Percentiles rank a stretch among this genome's conserved stretches.
Evolutionary conservation across 148 eudicot genomes (phyloP).

Genomic region (Polygonum aviculare): DNA sequence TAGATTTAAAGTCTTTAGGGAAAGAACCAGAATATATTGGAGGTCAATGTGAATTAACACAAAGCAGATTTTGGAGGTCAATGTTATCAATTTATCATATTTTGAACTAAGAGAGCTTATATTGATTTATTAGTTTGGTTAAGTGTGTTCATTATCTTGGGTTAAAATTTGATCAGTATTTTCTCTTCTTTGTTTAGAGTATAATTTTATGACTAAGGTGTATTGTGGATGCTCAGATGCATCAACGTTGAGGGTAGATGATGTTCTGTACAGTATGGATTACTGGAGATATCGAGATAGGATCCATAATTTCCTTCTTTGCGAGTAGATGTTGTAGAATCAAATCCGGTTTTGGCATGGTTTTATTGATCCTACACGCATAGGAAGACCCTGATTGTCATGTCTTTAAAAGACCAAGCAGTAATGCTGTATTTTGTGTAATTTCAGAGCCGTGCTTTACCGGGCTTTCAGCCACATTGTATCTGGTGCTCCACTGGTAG

Average conservation of each 20-base stretch:
- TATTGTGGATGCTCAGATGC: not conserved
- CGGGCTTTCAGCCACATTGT: conserved; percentile 71
- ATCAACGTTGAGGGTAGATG: not conserved
- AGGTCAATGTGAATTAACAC: not conserved
- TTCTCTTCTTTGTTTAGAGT: not conserved
- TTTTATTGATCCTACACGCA: not conserved
- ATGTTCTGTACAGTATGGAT: not conserved
- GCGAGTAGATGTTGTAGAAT: not conserved
- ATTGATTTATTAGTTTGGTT: not conserved
- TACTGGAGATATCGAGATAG: not conserved
- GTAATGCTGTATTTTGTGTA: conserved; percentile 6
- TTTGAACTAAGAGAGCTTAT: not conserved
- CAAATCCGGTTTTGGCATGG: not conserved
- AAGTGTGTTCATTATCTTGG: not conserved
- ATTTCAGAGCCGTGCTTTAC: conserved; percentile 61
- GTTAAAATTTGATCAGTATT: not conserved
- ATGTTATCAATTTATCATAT: not conserved
- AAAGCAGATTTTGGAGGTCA: not conserved
- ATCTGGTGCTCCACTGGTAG: conserved; percentile 54
- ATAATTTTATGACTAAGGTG: not conserved
- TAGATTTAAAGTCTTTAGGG: not conserved
- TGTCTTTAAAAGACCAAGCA: not conserved
- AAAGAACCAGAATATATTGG: not conserved
- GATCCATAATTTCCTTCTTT: not conserved
- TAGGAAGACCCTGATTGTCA: not conserved